Evolutionary conservation across 345 rosid species (phyloP).

Genomic region (Eucalyptus shirleyi): DNA sequence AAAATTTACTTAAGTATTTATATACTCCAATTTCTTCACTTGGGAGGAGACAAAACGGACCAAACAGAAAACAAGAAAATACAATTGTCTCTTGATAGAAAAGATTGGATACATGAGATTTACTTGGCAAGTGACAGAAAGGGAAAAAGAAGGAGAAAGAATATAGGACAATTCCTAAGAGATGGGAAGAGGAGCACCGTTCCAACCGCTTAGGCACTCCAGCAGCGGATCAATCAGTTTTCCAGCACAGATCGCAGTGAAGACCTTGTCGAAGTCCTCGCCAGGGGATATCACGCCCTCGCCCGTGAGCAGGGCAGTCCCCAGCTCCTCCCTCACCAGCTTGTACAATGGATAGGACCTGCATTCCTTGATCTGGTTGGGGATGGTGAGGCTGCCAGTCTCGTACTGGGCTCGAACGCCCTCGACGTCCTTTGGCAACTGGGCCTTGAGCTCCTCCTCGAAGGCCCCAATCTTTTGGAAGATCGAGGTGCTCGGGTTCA

Average conservation of each 20-base stretch:
- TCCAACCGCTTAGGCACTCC: constrained; percentile 12
- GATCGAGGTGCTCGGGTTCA: neutral
- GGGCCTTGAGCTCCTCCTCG: constrained; percentile 8
- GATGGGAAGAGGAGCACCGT: constrained; percentile 16
- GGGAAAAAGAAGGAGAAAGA: neutral
- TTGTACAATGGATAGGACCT: constrained; percentile 15
- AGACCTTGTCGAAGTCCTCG: constrained; percentile 18
- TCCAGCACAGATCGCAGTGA: constrained; percentile 8
- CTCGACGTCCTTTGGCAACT: constrained; percentile 9
- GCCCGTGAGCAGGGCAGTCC: constrained; percentile 5
- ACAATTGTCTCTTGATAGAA: neutral
- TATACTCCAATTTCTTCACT: neutral
- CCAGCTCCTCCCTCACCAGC: constrained; percentile 10
- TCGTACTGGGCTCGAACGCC: neutral
- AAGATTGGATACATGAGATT: neutral
- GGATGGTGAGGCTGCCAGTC: neutral
- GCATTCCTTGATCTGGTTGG: constrained; percentile 8
- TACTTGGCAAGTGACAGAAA: neutral
- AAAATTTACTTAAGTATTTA: neutral
- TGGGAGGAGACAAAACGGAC: neutral
- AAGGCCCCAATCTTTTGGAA: constrained; percentile 10
- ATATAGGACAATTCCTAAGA: neutral
- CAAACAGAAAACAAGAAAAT: neutral
- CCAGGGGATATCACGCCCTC: constrained; percentile 12
- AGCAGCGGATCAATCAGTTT: constrained; percentile 11